Evolutionary conservation across 495 filamentous ascomycete genomes (phyloP), one percentile per base, ranked within the genome.

Genomic region (Aspergillus ellipticus): DNA sequence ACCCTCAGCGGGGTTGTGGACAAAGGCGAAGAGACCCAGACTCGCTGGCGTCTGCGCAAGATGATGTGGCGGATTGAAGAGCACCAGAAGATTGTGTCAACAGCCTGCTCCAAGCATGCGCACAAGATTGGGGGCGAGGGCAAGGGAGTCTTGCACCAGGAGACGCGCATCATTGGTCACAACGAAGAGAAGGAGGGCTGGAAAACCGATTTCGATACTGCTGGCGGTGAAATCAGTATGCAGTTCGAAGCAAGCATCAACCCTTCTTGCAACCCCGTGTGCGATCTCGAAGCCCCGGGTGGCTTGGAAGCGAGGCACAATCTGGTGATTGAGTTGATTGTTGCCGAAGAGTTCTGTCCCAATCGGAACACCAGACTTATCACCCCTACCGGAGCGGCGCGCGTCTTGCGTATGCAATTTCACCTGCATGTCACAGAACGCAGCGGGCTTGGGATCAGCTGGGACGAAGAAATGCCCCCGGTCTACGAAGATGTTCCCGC

Each of bases 381-480:
- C 21, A 91, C 90, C 1, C 92, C 93, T 4, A 97, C 94, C 0
- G 94, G 94, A 29, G 85, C 89, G 2, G 94, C 94, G 0, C 84
- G 94, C 45, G 92, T 99, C 24, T 76, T 99, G 41, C 83, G 93
- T 53, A 97, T 95, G 87, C 90, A 96, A 64, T 97, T 97, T 79
- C 80, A 81, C 57, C 73, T 90, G 31, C 74, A 82, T 33, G 76
- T 97, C 49, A 97, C 93, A 1, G 89, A 96, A 67, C 81, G 92
- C 33, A 81, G 81, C 16, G 94, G 95, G 2, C 77, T 97, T 50
- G 94, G 94, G 3, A 93, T 99, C 64, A 89, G 86, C 65, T 99
- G 94, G 94, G 94, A 99, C 55, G 91, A 96, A 71, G 94, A 99
- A 73, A 84, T 87, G 69, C 94, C 94, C 33, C 94, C 94, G 0